Base-by-base conservation (phyloP, 1,284 basidiomycete genomes). In the Ganoderma boninense region DNA sequence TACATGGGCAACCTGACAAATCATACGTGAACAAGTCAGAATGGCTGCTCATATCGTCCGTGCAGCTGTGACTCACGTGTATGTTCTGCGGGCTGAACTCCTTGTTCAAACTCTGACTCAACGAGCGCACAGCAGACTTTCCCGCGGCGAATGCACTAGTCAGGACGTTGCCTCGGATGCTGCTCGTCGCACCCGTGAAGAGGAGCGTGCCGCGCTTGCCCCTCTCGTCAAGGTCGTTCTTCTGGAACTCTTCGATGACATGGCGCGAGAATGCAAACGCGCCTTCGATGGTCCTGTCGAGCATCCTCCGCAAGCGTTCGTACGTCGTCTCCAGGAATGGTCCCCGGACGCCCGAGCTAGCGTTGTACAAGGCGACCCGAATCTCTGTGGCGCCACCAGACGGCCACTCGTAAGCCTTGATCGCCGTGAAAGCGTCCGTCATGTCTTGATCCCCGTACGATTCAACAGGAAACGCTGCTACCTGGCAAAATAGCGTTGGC, bases 51-150 rank as follows among this genome's bases (percentile, higher is more conserved):
- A 42, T 38, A 64, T 62, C 26, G 16, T 4, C 6, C 14, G 4
- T 14, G 23, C 18, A 20, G 18, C n/a, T 0, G 1, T 2, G 2
- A 80, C 85, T 64, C 18, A 91, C 92, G 80, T 95, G 92, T 66
- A 95, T 94, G 74, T 94, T 93, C 71, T 94, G 82, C 77, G 90
- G 90, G 20, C 90, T 90, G 77, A 94, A 95, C 77, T 95, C 94
- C 79, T 95, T 93, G 40, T 88, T 89, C 78, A 95, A 80, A 69
- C 92, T 93, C 83, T 95, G 93, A 14, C 89, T 88, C 62, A 95
- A 80, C 0, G 90, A 90, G 44, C 93, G 83, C 70, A 89, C 70
- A 1, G 87, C 93, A 69, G 87, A 88, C 80, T 95, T 95, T 2
- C 89, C 89, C 3, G 90, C 88, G 5, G 92, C 84, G 72, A 95